Evolutionary conservation across 805 yeast genomes (phyloP), one percentile per base, ranked within the genome.

Genomic region (Yueomyces sp.): DNA sequence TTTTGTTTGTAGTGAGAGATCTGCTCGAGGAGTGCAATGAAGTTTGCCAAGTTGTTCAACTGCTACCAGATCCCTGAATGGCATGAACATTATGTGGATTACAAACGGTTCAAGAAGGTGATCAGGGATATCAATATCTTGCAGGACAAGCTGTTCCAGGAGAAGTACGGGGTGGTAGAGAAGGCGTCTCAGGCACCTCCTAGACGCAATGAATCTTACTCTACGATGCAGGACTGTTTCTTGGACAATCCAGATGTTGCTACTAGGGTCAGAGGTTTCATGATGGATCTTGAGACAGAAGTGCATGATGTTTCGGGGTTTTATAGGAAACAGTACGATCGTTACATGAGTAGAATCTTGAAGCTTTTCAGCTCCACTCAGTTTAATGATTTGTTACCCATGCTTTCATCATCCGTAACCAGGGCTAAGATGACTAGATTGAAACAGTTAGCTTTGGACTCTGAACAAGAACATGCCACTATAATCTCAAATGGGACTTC

Each of bases 11-110:
- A 19, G 19, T 19, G 19, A 2, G 19, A 19, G 19, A 19, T 19
- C 19, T 19, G 19, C 2, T 19, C 19, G 19, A 19, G 19, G 19
- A 19, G 19, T 19, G 19, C 28, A 5, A 82, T 82, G 90, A 82
- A 82, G 69, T 85, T 84, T 59, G 94, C 90, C 29, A 85, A 84
- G 61, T 81, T 85, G 55, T 69, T 85, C 51, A 65, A 77, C 32
- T 70, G 83, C 40, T 94, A 90, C 63, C 95, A 87, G 68, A 86
- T 88, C 45, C 96, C 96, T 3, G 95, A 87, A 63, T 90, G 97
- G 97, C 63, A 73, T 41, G 74, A 76, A 45, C 73, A 73, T 54
- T 90, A 90, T 56, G 74, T 90, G 70, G 83, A 85, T 64, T 90
- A 90, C 64, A 90, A 87, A 60, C 76, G 73, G 41, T 69, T 90